Evolutionary conservation across 768 basidiomycete species (phyloP).

Genomic region (Leccinellum rugosiceps): DNA sequence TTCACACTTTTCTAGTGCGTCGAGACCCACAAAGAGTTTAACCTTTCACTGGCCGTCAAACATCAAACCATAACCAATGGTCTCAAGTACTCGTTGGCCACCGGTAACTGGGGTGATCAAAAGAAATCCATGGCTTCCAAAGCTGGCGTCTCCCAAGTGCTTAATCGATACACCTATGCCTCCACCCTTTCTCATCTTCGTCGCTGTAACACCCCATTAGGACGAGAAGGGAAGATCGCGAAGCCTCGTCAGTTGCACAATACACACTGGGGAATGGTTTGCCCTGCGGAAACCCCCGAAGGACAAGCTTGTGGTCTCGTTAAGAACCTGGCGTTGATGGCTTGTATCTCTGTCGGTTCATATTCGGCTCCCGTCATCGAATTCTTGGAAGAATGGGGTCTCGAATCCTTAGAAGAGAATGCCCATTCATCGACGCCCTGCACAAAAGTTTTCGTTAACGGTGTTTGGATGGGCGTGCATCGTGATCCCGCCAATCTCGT

Average conservation of each 20-base stretch:
- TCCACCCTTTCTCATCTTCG: slow-evolving; percentile 97
- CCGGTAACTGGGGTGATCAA: slow-evolving; percentile 99
- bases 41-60: slow-evolving; percentile 87
- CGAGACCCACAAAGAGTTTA: slow-evolving; percentile 94
- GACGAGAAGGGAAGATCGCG: slow-evolving; percentile 98
- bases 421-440: slow-evolving; percentile 77
- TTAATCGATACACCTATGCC: slow-evolving; percentile 98
- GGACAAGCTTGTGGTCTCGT: slow-evolving; percentile 99
- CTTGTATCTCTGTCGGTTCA: slow-evolving; percentile 97
- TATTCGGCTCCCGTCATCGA: slow-evolving; percentile 95
- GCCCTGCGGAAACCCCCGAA: slow-evolving; percentile 98
- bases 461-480: slow-evolving; percentile 99
- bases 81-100: slow-evolving; percentile 95
- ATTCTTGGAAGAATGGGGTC: slow-evolving; percentile 97
- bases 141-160: slow-evolving; percentile 97
- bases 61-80: slow-evolving; percentile 98
- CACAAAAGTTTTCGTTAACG: slow-evolving; percentile 98
- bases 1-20: slow-evolving; percentile 65
- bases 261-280: slow-evolving; percentile 99
- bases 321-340: slow-evolving; percentile 96
- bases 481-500: slow-evolving; percentile 91
- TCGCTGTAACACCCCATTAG: slow-evolving; percentile 96
- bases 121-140: slow-evolving; percentile 98
- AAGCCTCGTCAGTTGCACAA: slow-evolving; percentile 99
- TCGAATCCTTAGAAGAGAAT: slow-evolving; percentile 93